A percentile compares a stretch with the other conserved stretches of the same genome.
Conservation (phyloP, 495 filamentous ascomycete genomes). For the Apodospora peruviana region DNA sequence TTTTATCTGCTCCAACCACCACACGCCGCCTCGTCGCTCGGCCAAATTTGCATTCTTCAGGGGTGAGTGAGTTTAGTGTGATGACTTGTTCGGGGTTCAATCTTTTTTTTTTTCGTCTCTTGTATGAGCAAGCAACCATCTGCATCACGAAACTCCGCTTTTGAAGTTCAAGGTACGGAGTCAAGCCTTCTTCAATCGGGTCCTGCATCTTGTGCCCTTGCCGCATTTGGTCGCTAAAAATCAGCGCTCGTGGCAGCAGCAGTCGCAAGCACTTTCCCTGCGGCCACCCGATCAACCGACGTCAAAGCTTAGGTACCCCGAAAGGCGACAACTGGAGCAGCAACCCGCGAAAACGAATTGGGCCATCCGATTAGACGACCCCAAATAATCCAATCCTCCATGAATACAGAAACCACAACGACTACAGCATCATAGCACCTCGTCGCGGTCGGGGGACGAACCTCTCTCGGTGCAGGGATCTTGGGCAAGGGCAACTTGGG, state of each 20-base stretch:
- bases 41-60: not conserved
- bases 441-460: not conserved
- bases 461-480: not conserved
- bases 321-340: not conserved
- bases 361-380: not conserved
- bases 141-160: not conserved
- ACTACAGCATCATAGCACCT: not conserved
- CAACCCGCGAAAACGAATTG: not conserved
- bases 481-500: no score
- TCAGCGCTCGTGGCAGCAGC: not conserved
- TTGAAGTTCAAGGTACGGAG: no score
- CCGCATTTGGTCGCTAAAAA: not conserved
- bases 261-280: slow-evolving; percentile 3
- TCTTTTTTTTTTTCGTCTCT: not conserved
- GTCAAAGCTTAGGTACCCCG: slow-evolving; percentile 5
- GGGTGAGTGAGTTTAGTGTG: not conserved
- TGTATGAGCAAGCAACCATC: not conserved
- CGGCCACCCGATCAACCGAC: not conserved
- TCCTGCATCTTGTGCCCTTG: not conserved
- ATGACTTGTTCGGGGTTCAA: not conserved
- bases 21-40: not conserved
- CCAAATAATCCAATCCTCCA: no score
- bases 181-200: not conserved
- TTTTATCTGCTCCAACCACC: slow-evolving; percentile 1
- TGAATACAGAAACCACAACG: not conserved